Conservation (phyloP, 192 early-diverging fungal genomes). For the Obelidium mucronatum region DNA sequence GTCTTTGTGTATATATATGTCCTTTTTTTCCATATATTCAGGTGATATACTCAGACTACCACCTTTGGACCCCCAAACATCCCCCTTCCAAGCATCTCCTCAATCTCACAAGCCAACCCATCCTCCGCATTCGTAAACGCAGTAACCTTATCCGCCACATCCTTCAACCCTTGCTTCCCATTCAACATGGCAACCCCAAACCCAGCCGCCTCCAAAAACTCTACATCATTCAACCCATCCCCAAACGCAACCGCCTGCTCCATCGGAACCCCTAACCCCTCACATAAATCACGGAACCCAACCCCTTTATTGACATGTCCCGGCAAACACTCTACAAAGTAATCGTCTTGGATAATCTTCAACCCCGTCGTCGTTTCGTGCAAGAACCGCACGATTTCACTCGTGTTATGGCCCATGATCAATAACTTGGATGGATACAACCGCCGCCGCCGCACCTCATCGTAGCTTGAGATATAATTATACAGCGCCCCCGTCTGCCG, state of each 20-base stretch:
- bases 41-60: too few relatives aligned
- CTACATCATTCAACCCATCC: constrained; percentile 31
- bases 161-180: constrained; percentile 7
- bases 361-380: neutral
- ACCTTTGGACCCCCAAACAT: too few relatives aligned
- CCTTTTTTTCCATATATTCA: too few relatives aligned
- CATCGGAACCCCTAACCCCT: constrained; percentile 1
- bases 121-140: constrained; percentile 32
- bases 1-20: too few relatives aligned
- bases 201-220: constrained; percentile 30
- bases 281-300: constrained; percentile 11
- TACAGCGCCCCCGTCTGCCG: neutral
- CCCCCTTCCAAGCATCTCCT: constrained; percentile 10
- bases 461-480: neutral
- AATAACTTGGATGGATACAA: neutral
- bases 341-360: neutral
- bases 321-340: constrained; percentile 30
- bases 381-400: neutral
- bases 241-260: constrained; percentile 23
- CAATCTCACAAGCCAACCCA: constrained; percentile 29
- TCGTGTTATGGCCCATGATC: neutral
- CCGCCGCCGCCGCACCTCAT: neutral
- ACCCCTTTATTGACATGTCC: constrained; percentile 12
- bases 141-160: constrained; percentile 3
- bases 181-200: constrained; percentile 31